Percentiles rank a stretch among this genome's conserved stretches.
Conservation (phyloP, 2,329 filamentous ascomycete genomes). For the Aspergillus caelatus region DNA sequence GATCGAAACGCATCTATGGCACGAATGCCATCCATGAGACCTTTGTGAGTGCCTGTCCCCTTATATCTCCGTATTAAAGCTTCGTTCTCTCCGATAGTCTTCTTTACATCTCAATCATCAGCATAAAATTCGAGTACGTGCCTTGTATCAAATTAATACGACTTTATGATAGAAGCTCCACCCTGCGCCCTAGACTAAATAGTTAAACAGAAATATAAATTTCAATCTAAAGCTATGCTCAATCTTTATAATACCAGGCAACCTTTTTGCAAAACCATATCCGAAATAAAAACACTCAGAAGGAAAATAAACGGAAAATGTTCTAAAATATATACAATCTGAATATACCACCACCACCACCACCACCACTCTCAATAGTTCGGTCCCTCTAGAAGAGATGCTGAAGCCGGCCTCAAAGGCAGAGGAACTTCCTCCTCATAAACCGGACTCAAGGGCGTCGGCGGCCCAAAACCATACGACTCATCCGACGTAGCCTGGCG, state of each 20-base stretch:
- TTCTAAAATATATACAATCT: neutral
- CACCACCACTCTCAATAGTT: neutral
- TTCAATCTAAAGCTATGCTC: neutral
- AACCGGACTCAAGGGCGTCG: neutral
- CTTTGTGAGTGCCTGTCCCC: no score
- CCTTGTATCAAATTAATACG: neutral
- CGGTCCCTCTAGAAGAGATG: neutral
- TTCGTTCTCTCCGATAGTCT: no score
- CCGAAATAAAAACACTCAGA: neutral
- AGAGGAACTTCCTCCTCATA: neutral
- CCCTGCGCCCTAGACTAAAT: neutral
- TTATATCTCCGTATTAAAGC: no score
- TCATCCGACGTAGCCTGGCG: neutral
- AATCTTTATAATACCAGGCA: neutral
- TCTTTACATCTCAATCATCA: no score
- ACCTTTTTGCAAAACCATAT: neutral
- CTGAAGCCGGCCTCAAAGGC: neutral
- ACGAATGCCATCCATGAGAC: no score
- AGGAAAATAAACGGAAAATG: neutral
- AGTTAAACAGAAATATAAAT: neutral
- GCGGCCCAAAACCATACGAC: neutral
- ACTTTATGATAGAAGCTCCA: neutral
- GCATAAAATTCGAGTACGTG: no score
- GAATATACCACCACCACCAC: neutral
- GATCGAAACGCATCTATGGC: no score